Evolutionary conservation across 2,329 filamentous ascomycete species (phyloP), one percentile per base, ranked within the genome.

Genomic region (Fusarium hainanense): DNA sequence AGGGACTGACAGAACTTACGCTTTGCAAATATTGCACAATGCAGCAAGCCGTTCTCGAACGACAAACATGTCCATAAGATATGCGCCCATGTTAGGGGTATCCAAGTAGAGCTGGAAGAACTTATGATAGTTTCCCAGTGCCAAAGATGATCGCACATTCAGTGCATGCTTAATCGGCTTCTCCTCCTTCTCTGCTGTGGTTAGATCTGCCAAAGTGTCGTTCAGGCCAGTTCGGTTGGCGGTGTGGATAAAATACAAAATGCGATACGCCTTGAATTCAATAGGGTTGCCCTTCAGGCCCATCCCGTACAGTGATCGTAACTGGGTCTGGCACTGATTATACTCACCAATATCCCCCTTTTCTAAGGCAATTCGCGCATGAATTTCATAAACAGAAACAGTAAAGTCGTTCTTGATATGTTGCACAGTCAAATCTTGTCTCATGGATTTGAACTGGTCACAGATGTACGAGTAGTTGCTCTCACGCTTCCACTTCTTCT

Each of bases 321-420:
- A 87, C 84, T 99, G 96, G 77, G 96, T 98, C 85, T 99, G 96
- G 83, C 96, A 99, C 88, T 99, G 96, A 85, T 99, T 99, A 96
- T 99, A 99, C 96, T 99, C 96, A 99, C 96, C 95, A 85, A 98
- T 89, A 86, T 99, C 96, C 83, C 93, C 94, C 88, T 97, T 98
- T 83, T 99, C 95, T 82, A 99, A 86, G 73, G 96, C 96, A 82
- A 99, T 98, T 66, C 96, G 91, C 70, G 95, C 96, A 83, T 99
- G 96, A 67, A 95, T 97, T 83, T 99, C 96, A 82, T 99, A 99
- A 49, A 98, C 96, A 68, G 88, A 92, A 70, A 98, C 94, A 27
- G 96, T 98, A 79, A 99, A 98, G 55, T 97, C 93, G 81, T 94
- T 97, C 83, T 93, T 94, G 83, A 99, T 94, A 77, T 93, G 95